Evolutionary conservation across 768 basidiomycete genomes (phyloP).

Genomic region (Serpula lacrymans): DNA sequence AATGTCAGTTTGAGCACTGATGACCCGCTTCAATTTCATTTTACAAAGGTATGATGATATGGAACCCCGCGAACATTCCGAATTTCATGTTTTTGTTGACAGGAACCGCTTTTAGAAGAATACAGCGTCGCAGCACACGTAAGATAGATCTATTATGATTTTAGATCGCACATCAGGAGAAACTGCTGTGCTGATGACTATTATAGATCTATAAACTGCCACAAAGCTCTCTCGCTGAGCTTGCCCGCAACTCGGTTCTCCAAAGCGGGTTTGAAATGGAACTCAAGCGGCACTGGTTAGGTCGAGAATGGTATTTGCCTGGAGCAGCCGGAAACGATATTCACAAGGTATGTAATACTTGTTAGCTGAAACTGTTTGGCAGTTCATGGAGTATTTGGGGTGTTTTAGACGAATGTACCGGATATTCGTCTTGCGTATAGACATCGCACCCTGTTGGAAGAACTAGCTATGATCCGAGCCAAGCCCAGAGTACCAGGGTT

Average conservation of each 20-base stretch:
- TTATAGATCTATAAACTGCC: constrained; percentile 92
- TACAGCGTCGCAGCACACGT: constrained; percentile 98
- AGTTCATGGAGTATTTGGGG: not conserved
- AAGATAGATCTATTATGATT: constrained; percentile 21
- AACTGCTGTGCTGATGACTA: not conserved
- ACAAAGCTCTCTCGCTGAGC: constrained; percentile 89
- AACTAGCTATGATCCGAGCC: constrained; percentile 65
- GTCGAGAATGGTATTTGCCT: constrained; percentile 88
- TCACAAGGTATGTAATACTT: constrained; percentile 61
- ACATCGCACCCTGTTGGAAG: constrained; percentile 85
- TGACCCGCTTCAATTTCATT: constrained; percentile 95
- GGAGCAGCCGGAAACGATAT: constrained; percentile 96
- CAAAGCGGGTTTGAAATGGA: constrained; percentile 99
- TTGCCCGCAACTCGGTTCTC: constrained; percentile 95
- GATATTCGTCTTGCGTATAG: constrained; percentile 87
- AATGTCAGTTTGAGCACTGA: constrained; percentile 97
- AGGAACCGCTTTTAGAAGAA: constrained; percentile 95
- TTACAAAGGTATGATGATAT: constrained; percentile 86
- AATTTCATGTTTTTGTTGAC: not conserved
- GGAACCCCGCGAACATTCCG: not conserved
- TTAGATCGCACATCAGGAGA: not conserved
- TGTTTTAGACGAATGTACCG: constrained; percentile 89
- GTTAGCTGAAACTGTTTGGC: not conserved
- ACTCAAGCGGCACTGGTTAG: constrained; percentile 93
- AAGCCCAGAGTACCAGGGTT: no score